phyloP scores from a whole-genome alignment of 1,139 yeast genomes.

The Hansenula sp. region DNA sequence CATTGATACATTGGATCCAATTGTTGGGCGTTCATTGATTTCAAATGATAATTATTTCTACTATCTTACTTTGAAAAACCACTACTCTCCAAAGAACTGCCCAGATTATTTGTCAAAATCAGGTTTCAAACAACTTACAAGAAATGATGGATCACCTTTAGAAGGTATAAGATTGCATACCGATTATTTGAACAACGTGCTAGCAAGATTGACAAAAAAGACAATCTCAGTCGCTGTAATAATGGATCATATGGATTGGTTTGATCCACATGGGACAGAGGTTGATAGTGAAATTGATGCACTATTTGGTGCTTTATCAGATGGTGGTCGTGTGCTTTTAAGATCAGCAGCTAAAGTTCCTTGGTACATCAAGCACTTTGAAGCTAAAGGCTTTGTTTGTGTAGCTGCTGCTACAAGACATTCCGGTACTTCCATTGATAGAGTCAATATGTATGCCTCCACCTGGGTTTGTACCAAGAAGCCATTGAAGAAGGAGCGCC shows the following conservation, averaged over 20 bases:
- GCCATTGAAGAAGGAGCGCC: constrained; percentile 13
- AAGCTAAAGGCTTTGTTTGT: constrained; percentile 61
- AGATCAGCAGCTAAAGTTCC: constrained; percentile 73
- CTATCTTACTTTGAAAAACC: constrained; percentile 61
- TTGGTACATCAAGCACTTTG: constrained; percentile 72
- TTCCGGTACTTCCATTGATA: constrained; percentile 62
- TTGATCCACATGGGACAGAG: constrained; percentile 59
- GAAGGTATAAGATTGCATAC: constrained; percentile 75
- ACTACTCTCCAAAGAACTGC: constrained; percentile 60
- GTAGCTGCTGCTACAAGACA: constrained; percentile 65
- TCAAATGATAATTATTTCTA: constrained; percentile 77
- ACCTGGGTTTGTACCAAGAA: constrained; percentile 77
- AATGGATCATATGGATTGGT: constrained; percentile 95
- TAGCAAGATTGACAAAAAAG: constrained; percentile 55
- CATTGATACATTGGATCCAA: constrained; percentile 74
- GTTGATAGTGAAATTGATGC: constrained; percentile 66
- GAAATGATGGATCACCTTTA: constrained; percentile 37
- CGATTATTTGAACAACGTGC: constrained; percentile 72
- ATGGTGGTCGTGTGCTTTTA: constrained; percentile 70
- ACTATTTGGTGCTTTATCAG: constrained; percentile 55
- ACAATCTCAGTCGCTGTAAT: constrained; percentile 74
- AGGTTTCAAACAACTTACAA: constrained; percentile 40
- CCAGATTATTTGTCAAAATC: constrained; percentile 68
- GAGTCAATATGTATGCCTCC: constrained; percentile 84
- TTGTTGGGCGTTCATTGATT: constrained; percentile 56